Percentiles rank a stretch among this genome's conserved stretches.
These are phyloP conservation scores for Neofusicoccum kwambonambiense DNA, from an alignment of 2,329 filamentous ascomycete genomes.

Conservation along the genomic window DNA sequence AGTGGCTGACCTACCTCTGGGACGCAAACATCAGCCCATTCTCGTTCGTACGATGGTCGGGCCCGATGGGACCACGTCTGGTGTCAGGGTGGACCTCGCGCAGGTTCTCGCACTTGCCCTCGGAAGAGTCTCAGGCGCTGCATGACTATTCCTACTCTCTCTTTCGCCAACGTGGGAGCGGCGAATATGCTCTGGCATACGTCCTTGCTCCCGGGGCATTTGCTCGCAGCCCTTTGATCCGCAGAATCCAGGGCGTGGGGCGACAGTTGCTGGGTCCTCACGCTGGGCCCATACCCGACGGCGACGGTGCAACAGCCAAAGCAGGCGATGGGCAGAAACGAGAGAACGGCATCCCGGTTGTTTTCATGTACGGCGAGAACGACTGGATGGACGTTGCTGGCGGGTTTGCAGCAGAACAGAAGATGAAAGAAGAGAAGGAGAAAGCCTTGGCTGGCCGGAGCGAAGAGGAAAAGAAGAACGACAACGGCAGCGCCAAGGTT, in stretches of 20 bases:
- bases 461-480: slow-evolving; percentile 65
- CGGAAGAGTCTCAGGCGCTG: slow-evolving; percentile 75
- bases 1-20: slow-evolving; percentile 93
- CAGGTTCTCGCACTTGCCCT: slow-evolving; percentile 83
- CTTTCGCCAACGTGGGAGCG: slow-evolving; percentile 87
- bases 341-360: slow-evolving; percentile 73
- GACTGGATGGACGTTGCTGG: slow-evolving; percentile 98
- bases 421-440: slow-evolving; percentile 66
- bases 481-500: slow-evolving; percentile 81
- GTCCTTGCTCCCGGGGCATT: slow-evolving; percentile 92
- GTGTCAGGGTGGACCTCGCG: slow-evolving; percentile 94
- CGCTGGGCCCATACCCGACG: slow-evolving; percentile 21
- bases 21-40: slow-evolving; percentile 97
- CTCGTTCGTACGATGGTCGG: slow-evolving; percentile 80
- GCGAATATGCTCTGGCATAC: slow-evolving; percentile 90
- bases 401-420: slow-evolving; percentile 76
- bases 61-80: slow-evolving; percentile 84
- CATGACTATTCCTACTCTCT: slow-evolving; percentile 94
- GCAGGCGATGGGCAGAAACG: slow-evolving; percentile 32
- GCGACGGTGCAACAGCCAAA: slow-evolving; percentile 21
- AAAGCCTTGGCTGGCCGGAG: slow-evolving; percentile 59
- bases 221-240: slow-evolving; percentile 81
- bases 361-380: slow-evolving; percentile 95
- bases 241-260: slow-evolving; percentile 81
- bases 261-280: slow-evolving; percentile 57